Evolutionary conservation across 768 basidiomycete species (phyloP).

Genomic region (Pisolithus tinctorius): DNA sequence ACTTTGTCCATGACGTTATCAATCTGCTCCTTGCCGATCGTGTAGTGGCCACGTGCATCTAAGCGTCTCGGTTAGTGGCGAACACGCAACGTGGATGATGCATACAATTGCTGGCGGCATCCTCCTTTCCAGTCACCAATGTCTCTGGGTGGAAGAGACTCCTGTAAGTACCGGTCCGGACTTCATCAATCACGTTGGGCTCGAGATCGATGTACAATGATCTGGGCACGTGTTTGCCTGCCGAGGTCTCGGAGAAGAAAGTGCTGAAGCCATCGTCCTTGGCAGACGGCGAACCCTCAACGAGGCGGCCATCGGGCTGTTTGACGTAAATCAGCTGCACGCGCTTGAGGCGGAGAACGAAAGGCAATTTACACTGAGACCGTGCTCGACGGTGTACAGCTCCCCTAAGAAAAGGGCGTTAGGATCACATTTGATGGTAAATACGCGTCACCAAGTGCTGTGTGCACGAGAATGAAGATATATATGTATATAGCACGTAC

Average conservation of each 20-base stretch:
- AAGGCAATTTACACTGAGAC: slow-evolving; percentile 65
- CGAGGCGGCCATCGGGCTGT: slow-evolving; percentile 91
- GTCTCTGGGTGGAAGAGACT: slow-evolving; percentile 99
- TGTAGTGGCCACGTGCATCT: slow-evolving; percentile 99
- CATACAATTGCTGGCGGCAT: slow-evolving; percentile 98
- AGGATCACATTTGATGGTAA: neutral
- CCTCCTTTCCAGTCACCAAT: slow-evolving; percentile 96
- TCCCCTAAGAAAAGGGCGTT: slow-evolving; percentile 60
- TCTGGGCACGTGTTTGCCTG: slow-evolving; percentile 95
- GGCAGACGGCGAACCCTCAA: slow-evolving; percentile 66
- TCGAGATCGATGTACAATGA: slow-evolving; percentile 97
- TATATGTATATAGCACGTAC: slow-evolving; percentile 48
- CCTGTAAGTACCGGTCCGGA: slow-evolving; percentile 91
- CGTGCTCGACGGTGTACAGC: slow-evolving; percentile 98
- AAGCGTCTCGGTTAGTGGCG: slow-evolving; percentile 5
- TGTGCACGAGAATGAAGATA: slow-evolving; percentile 11
- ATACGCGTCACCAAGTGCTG: neutral
- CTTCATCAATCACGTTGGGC: slow-evolving; percentile 97
- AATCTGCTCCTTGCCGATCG: slow-evolving; percentile 96
- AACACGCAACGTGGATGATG: neutral
- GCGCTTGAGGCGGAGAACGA: neutral
- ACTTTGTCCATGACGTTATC: slow-evolving; percentile 95
- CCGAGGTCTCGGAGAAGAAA: slow-evolving; percentile 97
- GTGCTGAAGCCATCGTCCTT: slow-evolving; percentile 94
- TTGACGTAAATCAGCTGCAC: slow-evolving; percentile 15